Conservation (phyloP, 371 early-diverging fungal species). For the Funneliformis caledonium region DNA sequence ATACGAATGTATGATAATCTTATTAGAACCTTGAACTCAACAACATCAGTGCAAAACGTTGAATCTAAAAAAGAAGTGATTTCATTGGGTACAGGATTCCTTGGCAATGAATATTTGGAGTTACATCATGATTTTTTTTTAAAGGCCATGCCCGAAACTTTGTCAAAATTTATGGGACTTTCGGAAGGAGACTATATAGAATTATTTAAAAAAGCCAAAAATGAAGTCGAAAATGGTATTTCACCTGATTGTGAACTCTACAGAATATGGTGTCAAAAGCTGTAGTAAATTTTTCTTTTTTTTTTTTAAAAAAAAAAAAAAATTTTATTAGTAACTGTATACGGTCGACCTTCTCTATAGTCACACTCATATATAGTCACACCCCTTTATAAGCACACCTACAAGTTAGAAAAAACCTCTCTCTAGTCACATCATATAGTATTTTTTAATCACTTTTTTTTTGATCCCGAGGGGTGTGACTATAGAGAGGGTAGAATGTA, state of each 20-base stretch:
- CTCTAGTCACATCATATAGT: no score
- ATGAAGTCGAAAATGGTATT: not conserved
- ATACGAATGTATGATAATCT: not conserved
- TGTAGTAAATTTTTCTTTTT: no score
- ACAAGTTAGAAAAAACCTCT: no score
- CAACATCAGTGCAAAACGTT: not conserved
- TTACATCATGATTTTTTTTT: not conserved
- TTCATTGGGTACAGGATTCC: not conserved
- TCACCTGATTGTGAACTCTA: not conserved
- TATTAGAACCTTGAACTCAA: not conserved
- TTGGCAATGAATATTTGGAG: not conserved
- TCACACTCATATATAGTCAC: no score
- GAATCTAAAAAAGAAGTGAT: not conserved
- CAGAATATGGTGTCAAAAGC: not conserved
- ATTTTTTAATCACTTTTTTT: no score
- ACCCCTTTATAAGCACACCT: no score
- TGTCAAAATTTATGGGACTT: not conserved
- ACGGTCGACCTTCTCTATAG: no score
- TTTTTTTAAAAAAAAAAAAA: no score
- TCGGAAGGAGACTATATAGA: not conserved
- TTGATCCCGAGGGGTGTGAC: no score
- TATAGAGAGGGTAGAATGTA: no score
- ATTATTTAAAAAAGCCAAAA: not conserved
- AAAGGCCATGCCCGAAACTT: not conserved
- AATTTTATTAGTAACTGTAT: no score